Percentiles rank a stretch among this genome's conserved stretches.
Conservation (phyloP, 2,329 filamentous ascomycete species). For the Monosporascus ibericus region DNA sequence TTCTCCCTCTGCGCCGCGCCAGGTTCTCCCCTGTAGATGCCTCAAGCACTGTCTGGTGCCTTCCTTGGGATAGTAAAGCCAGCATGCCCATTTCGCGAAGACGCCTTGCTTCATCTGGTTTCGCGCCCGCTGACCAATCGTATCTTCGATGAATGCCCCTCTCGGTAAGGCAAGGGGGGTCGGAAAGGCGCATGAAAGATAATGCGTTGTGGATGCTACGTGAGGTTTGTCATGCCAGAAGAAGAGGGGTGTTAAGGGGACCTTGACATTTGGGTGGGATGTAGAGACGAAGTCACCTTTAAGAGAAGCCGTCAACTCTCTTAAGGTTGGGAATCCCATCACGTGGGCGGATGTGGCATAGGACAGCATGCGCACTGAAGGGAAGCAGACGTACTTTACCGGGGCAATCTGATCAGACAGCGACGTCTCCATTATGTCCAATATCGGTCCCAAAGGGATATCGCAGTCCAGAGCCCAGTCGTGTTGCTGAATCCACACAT, state of each 20-base stretch:
- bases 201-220: conserved; percentile 42
- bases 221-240: conserved; percentile 57
- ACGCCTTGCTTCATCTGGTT: conserved; percentile 48
- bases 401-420: conserved; percentile 26
- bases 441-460: conserved; percentile 37
- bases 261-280: conserved; percentile 4
- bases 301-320: conserved; percentile 33
- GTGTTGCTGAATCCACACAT: conserved; percentile 53
- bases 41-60: conserved; percentile 40
- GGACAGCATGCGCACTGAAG: conserved; percentile 43
- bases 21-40: conserved; percentile 46
- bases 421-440: conserved; percentile 39
- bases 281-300: conserved; percentile 32
- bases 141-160: conserved; percentile 52
- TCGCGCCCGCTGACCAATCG: conserved; percentile 47
- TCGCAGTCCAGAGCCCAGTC: conserved; percentile 45
- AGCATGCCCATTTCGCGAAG: conserved; percentile 48
- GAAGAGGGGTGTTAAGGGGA: conserved; percentile 49
- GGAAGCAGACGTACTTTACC: conserved; percentile 47
- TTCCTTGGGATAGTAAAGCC: conserved; percentile 47
- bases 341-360: conserved; percentile 45
- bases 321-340: conserved; percentile 33
- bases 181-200: conserved; percentile 43
- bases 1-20: conserved; percentile 35
- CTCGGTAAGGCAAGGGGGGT: conserved; percentile 42